Percentiles rank a stretch among this genome's conserved stretches.
Conservation (phyloP, 257 asterid species). For the Phtheirospermum japonicum region DNA sequence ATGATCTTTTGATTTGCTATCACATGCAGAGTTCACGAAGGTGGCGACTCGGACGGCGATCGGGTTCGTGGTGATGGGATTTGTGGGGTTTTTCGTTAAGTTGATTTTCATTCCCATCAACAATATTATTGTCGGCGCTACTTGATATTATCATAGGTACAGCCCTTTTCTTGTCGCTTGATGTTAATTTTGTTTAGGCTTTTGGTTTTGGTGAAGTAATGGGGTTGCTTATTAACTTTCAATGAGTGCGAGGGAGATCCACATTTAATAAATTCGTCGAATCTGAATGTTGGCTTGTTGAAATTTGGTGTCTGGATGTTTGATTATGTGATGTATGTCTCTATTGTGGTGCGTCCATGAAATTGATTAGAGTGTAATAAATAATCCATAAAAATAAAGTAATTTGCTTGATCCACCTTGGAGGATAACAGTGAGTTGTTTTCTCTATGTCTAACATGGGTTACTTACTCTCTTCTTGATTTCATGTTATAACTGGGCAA, state of each 20-base stretch:
- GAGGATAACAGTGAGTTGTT: too few species aligned
- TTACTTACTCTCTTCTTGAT: too few species aligned
- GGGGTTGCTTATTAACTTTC: too few species aligned
- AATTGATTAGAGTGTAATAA: too few species aligned
- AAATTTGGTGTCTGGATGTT: not conserved
- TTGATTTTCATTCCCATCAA: conserved; percentile 44
- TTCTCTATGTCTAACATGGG: too few species aligned
- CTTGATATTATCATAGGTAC: conserved; percentile 18
- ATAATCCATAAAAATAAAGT: too few species aligned
- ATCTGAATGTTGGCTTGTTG: not conserved
- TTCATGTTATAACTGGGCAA: not conserved
- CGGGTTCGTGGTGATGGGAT: conserved; percentile 51
- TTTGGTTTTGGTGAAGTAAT: too few species aligned
- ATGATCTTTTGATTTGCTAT: not conserved
- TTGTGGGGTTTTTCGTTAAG: conserved; percentile 46
- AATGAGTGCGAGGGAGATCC: too few species aligned
- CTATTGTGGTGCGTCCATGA: not conserved
- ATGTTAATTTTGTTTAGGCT: too few species aligned
- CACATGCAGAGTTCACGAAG: conserved; percentile 35
- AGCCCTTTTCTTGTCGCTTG: not conserved
- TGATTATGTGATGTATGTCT: not conserved
- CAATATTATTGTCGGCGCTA: conserved; percentile 44
- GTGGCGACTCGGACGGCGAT: conserved; percentile 48
- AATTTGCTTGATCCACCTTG: too few species aligned
- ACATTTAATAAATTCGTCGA: too few species aligned